These are phyloP conservation scores for Dispira simplex DNA, from an alignment of 192 early-diverging fungal species.

Conservation along the genomic window DNA sequence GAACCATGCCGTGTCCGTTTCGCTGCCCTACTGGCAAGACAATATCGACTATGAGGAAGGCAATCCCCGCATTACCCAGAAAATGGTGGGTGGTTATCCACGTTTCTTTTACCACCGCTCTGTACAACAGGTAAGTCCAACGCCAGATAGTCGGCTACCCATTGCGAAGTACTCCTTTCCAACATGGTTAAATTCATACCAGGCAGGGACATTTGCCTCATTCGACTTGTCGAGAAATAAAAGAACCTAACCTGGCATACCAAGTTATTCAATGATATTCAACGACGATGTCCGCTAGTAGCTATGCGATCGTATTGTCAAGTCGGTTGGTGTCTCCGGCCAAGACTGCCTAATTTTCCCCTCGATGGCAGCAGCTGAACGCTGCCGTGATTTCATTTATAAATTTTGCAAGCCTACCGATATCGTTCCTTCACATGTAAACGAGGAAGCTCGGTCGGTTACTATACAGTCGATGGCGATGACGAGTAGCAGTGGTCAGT, in stretches of 20 bases:
- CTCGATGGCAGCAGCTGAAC: slow-evolving; percentile 40
- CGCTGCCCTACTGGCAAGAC: slow-evolving; percentile 76
- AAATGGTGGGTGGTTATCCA: slow-evolving; percentile 78
- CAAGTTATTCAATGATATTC: too few species aligned
- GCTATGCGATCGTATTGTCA: neutral
- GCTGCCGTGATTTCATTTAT: slow-evolving; percentile 48
- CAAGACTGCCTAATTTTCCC: slow-evolving; percentile 68
- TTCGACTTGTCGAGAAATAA: too few species aligned
- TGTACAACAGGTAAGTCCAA: slow-evolving; percentile 41
- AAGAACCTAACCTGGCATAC: too few species aligned
- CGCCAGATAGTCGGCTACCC: neutral
- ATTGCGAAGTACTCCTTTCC: too few species aligned
- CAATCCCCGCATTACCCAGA: slow-evolving; percentile 43
- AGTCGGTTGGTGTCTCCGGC: slow-evolving; percentile 17
- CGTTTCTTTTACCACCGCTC: slow-evolving; percentile 76
- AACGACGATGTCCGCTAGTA: neutral
- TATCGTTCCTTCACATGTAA: slow-evolving; percentile 12
- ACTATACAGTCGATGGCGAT: slow-evolving; percentile 49
- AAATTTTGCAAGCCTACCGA: slow-evolving; percentile 23
- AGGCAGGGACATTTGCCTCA: too few species aligned
- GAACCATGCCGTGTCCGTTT: slow-evolving; percentile 77
- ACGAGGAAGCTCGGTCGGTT: neutral
- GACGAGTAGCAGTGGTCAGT: slow-evolving; percentile 29
- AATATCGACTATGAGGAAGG: slow-evolving; percentile 90
- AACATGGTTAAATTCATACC: too few species aligned